Percentiles rank a stretch among this genome's conserved stretches.
These are phyloP conservation scores for Nemania sp. DNA, from an alignment of 2,329 filamentous ascomycete genomes.

Conservation along the genomic window DNA sequence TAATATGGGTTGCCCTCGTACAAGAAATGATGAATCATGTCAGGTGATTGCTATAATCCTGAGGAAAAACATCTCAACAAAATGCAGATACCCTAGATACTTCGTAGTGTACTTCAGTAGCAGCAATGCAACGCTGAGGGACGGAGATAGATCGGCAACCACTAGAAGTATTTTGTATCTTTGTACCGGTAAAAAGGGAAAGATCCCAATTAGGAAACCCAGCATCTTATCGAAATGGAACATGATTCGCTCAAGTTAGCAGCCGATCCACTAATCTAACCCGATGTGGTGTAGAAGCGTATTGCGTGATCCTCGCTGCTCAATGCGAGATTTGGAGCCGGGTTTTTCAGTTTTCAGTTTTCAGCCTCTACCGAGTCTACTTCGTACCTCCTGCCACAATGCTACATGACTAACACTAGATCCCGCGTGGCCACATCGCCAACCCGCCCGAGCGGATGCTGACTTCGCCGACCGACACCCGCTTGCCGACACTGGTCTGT, in stretches of 20 bases:
- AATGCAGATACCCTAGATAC: too few relatives aligned
- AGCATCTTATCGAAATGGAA: not conserved
- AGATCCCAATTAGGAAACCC: slow-evolving; percentile 9
- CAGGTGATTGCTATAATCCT: too few relatives aligned
- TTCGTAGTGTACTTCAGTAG: too few relatives aligned
- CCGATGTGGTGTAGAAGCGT: slow-evolving; percentile 10
- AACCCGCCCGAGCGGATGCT: slow-evolving; percentile 28
- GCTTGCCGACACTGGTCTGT: slow-evolving; percentile 26
- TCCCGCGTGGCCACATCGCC: slow-evolving; percentile 22
- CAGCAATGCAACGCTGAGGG: too few relatives aligned
- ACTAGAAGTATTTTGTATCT: too few relatives aligned
- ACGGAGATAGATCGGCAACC: not conserved
- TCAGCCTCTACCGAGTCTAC: slow-evolving; percentile 23
- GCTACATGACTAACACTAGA: slow-evolving; percentile 9
- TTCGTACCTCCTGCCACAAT: too few relatives aligned
- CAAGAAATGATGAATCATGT: too few relatives aligned
- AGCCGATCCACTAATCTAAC: not conserved
- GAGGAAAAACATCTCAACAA: too few relatives aligned
- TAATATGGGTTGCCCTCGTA: too few relatives aligned
- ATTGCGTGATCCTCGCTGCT: slow-evolving; percentile 29
- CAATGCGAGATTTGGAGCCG: slow-evolving; percentile 16
- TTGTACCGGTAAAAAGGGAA: too few relatives aligned
- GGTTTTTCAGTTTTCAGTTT: slow-evolving; percentile 10
- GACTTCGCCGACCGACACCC: slow-evolving; percentile 25
- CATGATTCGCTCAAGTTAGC: slow-evolving; percentile 14